These are phyloP conservation scores for Coemansia sp. DNA, from an alignment of 192 early-diverging fungal genomes.

Conservation along the genomic window DNA sequence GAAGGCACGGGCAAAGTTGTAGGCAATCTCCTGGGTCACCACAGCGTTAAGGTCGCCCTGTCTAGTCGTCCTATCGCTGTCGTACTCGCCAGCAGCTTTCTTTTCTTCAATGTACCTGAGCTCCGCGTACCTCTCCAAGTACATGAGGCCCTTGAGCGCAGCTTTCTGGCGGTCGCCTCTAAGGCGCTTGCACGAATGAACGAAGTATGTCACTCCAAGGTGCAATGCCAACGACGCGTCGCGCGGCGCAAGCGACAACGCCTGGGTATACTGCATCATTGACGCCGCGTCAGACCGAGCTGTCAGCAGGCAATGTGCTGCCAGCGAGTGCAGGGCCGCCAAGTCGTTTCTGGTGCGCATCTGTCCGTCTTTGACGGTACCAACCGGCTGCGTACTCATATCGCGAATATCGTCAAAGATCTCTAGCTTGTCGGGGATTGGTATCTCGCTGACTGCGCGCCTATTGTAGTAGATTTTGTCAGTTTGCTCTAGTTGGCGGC, in stretches of 20 bases:
- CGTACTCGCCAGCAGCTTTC: constrained; percentile 16
- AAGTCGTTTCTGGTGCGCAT: constrained; percentile 25
- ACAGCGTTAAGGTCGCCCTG: constrained; percentile 15
- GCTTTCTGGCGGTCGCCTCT: constrained; percentile 5
- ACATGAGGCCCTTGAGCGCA: constrained; percentile 37
- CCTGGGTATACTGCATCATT: constrained; percentile 43
- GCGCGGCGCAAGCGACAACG: constrained; percentile 30
- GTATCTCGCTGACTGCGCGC: background rate
- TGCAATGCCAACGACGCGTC: constrained; percentile 43
- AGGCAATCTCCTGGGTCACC: constrained; percentile 62
- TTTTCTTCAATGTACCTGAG: constrained; percentile 31
- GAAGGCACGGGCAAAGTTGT: constrained; percentile 88
- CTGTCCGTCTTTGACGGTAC: background rate
- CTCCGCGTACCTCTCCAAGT: constrained; percentile 49
- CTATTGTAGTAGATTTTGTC: constrained; percentile 29
- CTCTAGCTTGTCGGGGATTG: background rate
- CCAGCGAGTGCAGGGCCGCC: constrained; percentile 34
- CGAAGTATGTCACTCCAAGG: constrained; percentile 37
- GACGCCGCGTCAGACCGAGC: constrained; percentile 15
- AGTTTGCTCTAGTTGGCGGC: constrained; percentile 37
- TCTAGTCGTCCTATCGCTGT: background rate
- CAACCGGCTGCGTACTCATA: background rate
- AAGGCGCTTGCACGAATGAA: background rate
- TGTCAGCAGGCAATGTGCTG: constrained; percentile 37
- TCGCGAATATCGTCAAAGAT: constrained; percentile 1